Evolutionary conservation across 2,329 filamentous ascomycete species (phyloP), one percentile per base, ranked within the genome.

Genomic region (Xylaria sp.): DNA sequence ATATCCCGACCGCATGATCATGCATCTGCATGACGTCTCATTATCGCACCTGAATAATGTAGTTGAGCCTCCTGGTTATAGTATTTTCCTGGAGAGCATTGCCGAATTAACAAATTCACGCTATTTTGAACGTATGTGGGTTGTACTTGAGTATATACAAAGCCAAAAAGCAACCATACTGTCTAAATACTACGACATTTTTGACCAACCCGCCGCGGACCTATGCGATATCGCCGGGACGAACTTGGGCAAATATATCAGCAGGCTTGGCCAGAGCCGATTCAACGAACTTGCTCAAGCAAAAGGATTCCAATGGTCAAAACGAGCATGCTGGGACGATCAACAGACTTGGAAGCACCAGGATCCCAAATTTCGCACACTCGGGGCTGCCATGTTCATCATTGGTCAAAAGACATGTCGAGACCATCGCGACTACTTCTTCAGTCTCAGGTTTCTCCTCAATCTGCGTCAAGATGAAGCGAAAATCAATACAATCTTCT

Each of bases 61-160:
- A 32, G 50, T 64, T 9, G 41, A 59, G 9, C 60, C 65, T 28
- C 23, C 60, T 15, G 15, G 34, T 12, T 68, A 68, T 20, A 56
- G 55, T 25, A 25, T 28, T 32, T 68, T 68, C 46, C 2, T 68
- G 18, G 65, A 63, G n/a, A 44, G 66, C 32, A 65, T 69, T 41
- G 61, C 66, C 13, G 48, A 65, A 34, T 23, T 65, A 50, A 69
- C 66, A 18, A 68, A 64, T 48, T 55, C 65, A 39, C 60, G 54
- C 37, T 68, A 68, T 41, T 68, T 68, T 7, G 65, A 64, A 32
- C 65, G 65, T 6, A 68, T 68, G 65, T 68, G 65, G 65, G 65
- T 68, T 59, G 65, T 64, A 3, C 65, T 68, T 18, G 65, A 68
- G 60, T 68, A 68, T 37, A 64, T 68, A 64, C 65, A 68, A 50